Base-by-base conservation (phyloP, 1,139 yeast genomes). In the Magnusiomyces suaveolens region DNA sequence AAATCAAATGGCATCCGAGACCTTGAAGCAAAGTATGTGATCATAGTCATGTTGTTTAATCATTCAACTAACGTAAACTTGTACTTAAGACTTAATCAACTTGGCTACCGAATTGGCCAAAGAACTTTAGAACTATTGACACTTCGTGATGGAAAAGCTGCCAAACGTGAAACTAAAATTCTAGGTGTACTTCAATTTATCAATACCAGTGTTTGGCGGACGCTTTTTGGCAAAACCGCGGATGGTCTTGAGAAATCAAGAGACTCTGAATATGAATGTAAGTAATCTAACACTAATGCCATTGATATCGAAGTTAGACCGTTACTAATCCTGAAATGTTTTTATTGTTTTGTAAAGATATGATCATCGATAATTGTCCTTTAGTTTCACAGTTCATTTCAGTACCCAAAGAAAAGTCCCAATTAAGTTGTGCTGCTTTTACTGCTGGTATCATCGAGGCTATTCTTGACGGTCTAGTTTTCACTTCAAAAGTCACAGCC, bases 381-480 rank as follows among this genome's bases (percentile, higher is more conserved):
- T 64, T 85, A 54, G 76, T 90, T 52, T 79, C 92, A 12, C 83
- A 81, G 62, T 92, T 80, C 66, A 83, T 92, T 26, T 81, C 86
- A 36, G 83, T 86, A 3, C 96, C 96, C 2, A 81, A 79, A 60
- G 95, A 88, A 60, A 82, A 84, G 67, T 83, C 87, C 6, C 83
- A 83, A 60, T 75, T 88, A 63, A 87, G 85, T 64, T 86, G 95
- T 64, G 84, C 87, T 12, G 90, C 96, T 0, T 87, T 86, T 64
- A 80, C 85, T 1, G 97, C 97, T 1, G 98, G 98, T 0, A 80
- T 92, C 29, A 79, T 92, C 29, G 96, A 90, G 67, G 97, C 97
- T 0, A 84, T 92, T 0, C 72, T 92, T 54, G 95, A 87, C 61
- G 78, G 86, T 18, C 79, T 90, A 1, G 84, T 83, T 58, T 90